phyloP scores from a whole-genome alignment of 495 filamentous ascomycete genomes.

The Talaromyces proteolyticus region DNA sequence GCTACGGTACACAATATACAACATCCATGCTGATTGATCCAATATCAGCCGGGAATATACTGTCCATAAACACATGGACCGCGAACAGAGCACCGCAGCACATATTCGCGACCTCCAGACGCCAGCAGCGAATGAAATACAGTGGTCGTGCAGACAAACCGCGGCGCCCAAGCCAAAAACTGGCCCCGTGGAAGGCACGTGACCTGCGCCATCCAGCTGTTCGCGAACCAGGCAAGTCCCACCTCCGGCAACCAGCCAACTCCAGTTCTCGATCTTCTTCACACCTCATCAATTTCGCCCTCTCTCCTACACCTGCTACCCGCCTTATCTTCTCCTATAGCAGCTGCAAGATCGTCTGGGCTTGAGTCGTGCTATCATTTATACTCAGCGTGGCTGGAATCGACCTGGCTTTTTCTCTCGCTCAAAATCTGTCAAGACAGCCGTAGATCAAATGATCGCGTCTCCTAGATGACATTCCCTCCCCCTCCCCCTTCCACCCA shows the following conservation, averaged over 20 bases:
- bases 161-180: no score
- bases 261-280: conserved; percentile 1
- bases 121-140: no score
- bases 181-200: no score
- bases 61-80: no score
- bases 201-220: neutral
- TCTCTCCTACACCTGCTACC: neutral
- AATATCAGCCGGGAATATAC: no score
- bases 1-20: no score
- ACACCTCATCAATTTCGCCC: neutral
- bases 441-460: conserved; percentile 51
- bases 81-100: no score
- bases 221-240: neutral
- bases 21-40: no score
- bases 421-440: conserved; percentile 40
- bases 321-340: neutral
- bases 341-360: conserved; percentile 9
- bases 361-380: conserved; percentile 3
- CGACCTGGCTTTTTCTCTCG: conserved; percentile 14
- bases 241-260: neutral
- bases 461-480: conserved; percentile 62
- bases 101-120: no score
- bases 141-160: no score
- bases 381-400: conserved; percentile 15
- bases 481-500: conserved; percentile 55